Base-by-base conservation (phyloP, 2,329 filamentous ascomycete species). In the Colletotrichum sublineola region DNA sequence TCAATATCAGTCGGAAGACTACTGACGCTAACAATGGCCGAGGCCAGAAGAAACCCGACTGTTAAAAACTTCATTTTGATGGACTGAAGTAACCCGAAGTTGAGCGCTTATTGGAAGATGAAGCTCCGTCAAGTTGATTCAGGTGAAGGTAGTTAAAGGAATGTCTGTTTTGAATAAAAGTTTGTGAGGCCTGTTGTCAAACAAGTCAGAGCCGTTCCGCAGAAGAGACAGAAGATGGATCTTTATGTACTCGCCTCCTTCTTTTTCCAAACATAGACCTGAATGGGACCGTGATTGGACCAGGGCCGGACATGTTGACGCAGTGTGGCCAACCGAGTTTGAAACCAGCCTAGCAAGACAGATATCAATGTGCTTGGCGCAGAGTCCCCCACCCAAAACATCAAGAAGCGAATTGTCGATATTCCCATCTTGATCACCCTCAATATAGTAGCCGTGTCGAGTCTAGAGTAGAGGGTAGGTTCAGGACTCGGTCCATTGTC, bases 21-120 rank as follows among this genome's bases (percentile, higher is more conserved):
- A 66, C 69, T 72, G 69, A 72, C 69, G 58, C 69, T 72, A 64
- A 69, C 69, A 60, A 72, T 67, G 57, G 69, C 69, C 60, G 69
- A 72, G 55, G 69, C 66, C 53, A 72, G 53, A 40, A 72, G 46
- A 40, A 72, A 31, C 11, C 65, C 67, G 33, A 72, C 55, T 40
- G 69, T 72, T 31, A 72, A 44, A 48, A 69, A 64, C 66, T 64
- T 72, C 69, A 72, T 72, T 69, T 72, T 64, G 69, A 53, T 72
- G 69, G 69, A 64, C 31, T 72, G 69, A 69, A 69, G 65, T 60
- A 29, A 64, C 60, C 69, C 65, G 53, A 63, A 55, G n/a, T 68
- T 55, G 36, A 24, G 29, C 46, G 14, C 31, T 20, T 12, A 46
- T 46, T 69, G 63, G 15, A 48, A 31, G 14, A 55, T 62, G 24